Evolutionary conservation across 1,284 basidiomycete genomes (phyloP).

Genomic region (Coriolopsis trogii): DNA sequence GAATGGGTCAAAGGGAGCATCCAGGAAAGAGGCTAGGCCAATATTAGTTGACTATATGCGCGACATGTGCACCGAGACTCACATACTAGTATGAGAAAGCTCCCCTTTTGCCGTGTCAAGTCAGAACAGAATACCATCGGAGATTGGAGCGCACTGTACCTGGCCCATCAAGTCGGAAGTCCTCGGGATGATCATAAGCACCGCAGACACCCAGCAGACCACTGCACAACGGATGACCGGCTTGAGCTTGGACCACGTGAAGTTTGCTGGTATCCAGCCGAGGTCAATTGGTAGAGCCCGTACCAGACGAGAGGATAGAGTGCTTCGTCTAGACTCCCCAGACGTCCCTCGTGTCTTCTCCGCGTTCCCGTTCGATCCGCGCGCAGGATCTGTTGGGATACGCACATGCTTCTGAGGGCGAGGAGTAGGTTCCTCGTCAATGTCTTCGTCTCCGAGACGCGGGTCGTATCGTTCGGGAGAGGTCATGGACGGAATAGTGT

Average conservation of each 20-base stretch:
- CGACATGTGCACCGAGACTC: constrained; percentile 10
- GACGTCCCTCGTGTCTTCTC: background rate
- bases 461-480: constrained; percentile 27
- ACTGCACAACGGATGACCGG: constrained; percentile 67
- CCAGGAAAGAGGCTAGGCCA: constrained; percentile 59
- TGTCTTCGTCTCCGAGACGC: constrained; percentile 33
- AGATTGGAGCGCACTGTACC: constrained; percentile 40
- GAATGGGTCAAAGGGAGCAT: constrained; percentile 71
- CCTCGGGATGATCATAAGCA: constrained; percentile 65
- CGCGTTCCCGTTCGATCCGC: background rate
- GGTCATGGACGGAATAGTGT: background rate
- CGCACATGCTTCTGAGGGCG: constrained; percentile 24
- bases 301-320: background rate
- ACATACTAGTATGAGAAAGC: constrained; percentile 72
- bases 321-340: background rate
- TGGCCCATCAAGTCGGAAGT: constrained; percentile 61
- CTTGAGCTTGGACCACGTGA: constrained; percentile 62
- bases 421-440: constrained; percentile 8
- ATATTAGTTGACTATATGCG: background rate
- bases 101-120: constrained; percentile 45
- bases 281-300: constrained; percentile 32
- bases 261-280: constrained; percentile 61
- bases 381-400: constrained; percentile 15
- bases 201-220: constrained; percentile 62
- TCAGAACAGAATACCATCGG: background rate